Base-by-base conservation (phyloP, 352 stramenopile species). In the Nothophytophthora sp. region DNA sequence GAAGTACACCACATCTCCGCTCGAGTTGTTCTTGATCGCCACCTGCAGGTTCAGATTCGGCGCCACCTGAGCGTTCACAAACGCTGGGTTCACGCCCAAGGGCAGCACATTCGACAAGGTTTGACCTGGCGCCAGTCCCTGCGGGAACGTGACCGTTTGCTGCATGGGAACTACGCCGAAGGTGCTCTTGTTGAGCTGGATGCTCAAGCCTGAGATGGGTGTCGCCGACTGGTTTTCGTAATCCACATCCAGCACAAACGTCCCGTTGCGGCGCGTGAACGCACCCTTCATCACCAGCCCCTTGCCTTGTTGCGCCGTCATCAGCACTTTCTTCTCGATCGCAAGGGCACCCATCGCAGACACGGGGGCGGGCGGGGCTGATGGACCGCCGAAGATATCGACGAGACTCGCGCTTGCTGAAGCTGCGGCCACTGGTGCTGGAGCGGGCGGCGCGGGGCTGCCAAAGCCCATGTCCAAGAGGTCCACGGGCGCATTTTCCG, bases 101-200 rank as follows among this genome's bases (percentile, higher is more conserved):
- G 81, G 55, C 19, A 94, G 55, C 55, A 81, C 43, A 34, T 96
- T 83, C 12, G 78, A 85, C 19, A 86, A 65, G 5, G 65, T 84
- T 63, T 96, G 85, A n/a, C 87, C 89, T 12, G 71, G 76, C 4
- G 65, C 70, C 4, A 92, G 55, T 15, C 71, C 73, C 66, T 83
- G 65, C 6, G 81, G 59, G 60, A 91, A 93, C 11, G 64, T 73
- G 34, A 98, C 88, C 41, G 97, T 90, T 48, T 95, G 90, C 55
- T 96, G 93, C 62, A 91, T 79, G 5, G 96, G 96, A 38, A 92
- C 90, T 12, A 99, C 81, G 29, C 96, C 95, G 68, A 99, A 99
- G 24, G 93, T 96, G 64, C 96, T 98, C 79, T 99, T 99, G 81
- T 99, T 99, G 27, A 99, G 77, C 67, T 99, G 96, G 50, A 99